Evolutionary conservation across 139 green algal genomes (phyloP).

Genomic region (Monoraphidium neglectum): DNA sequence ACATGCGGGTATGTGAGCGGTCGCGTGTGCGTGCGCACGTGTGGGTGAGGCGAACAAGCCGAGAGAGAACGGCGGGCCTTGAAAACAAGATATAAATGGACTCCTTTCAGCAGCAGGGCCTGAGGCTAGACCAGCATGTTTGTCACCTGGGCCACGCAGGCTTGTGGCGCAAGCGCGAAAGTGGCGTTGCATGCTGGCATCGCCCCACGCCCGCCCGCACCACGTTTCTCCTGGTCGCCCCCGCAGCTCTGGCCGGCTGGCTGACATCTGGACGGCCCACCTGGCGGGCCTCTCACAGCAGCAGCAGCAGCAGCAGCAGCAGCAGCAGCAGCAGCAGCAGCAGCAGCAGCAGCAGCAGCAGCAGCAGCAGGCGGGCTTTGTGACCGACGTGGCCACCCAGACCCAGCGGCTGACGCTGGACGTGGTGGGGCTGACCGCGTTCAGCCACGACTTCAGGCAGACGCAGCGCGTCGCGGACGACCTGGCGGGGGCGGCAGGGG

Average conservation of each 20-base stretch:
- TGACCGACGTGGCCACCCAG: conserved; percentile 61
- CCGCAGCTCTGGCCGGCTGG: neutral
- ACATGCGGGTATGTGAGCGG: neutral
- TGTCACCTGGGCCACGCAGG: neutral
- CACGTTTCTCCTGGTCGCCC: neutral
- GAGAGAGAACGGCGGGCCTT: too few relatives aligned
- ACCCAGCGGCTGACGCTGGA: conserved; percentile 76
- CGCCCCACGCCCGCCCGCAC: neutral
- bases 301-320: neutral
- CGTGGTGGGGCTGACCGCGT: conserved; percentile 66
- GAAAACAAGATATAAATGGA: too few relatives aligned
- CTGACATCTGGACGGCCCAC: too few relatives aligned
- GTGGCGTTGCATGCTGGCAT: neutral
- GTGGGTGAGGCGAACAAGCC: too few relatives aligned
- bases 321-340: conserved; percentile 5
- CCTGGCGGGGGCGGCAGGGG: neutral
- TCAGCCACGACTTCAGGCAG: conserved; percentile 70
- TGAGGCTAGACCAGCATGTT: neutral
- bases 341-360: neutral
- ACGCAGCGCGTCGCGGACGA: conserved; percentile 10
- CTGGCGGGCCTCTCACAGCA: neutral
- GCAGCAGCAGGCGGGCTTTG: neutral
- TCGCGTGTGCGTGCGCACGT: too few relatives aligned
- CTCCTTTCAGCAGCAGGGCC: too few relatives aligned
- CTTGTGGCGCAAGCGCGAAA: neutral